Evolutionary conservation across 768 basidiomycete genomes (phyloP).

Genomic region (Phlegmacium glaucopus): DNA sequence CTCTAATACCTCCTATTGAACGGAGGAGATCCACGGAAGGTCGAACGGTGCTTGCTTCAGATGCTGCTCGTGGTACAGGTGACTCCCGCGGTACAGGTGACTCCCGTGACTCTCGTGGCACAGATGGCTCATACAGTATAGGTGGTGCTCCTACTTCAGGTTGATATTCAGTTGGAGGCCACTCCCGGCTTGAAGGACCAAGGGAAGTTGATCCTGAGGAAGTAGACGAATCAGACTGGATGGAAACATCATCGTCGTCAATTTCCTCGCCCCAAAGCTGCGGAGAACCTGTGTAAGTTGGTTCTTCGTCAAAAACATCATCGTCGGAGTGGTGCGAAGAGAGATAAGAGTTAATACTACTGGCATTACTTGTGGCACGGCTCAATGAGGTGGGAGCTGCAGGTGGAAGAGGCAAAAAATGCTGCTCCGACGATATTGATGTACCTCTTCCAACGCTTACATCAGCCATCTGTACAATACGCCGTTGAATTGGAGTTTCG

Average conservation of each 20-base stretch:
- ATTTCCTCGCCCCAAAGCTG: constrained; percentile 1
- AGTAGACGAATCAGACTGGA: neutral
- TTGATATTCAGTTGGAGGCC: constrained; percentile 3
- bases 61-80: constrained; percentile 1
- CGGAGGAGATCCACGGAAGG: constrained; percentile 32
- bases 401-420: constrained; percentile 10
- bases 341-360: constrained; percentile 39
- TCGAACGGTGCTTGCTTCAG: constrained; percentile 30
- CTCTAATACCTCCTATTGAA: constrained; percentile 54
- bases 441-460: constrained; percentile 44
- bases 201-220: neutral
- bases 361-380: constrained; percentile 38
- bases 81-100: too few species aligned
- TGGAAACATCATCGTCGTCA: constrained; percentile 2
- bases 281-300: neutral
- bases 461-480: constrained; percentile 27
- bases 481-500: neutral
- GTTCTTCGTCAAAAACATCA: constrained; percentile 30
- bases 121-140: too few species aligned
- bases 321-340: constrained; percentile 78
- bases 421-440: constrained; percentile 27
- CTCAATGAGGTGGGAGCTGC: constrained; percentile 27
- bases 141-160: neutral
- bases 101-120: too few species aligned
- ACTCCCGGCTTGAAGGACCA: neutral